These are phyloP conservation scores for Zygosaccharomyces siamensis DNA, from an alignment of 805 yeast genomes.

Conservation along the genomic window DNA sequence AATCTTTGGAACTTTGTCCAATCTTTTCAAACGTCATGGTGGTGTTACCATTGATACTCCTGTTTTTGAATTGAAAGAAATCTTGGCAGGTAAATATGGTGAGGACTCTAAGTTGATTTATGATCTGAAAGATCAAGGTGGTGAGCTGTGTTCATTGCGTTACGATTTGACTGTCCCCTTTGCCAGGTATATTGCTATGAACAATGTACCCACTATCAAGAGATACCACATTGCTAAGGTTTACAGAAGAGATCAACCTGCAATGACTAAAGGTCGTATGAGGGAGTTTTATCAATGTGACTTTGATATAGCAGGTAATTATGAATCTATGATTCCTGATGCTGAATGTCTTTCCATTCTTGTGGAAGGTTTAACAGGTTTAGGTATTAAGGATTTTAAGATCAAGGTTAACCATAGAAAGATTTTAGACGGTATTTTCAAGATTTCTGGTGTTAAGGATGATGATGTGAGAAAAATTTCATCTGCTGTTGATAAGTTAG, in stretches of 20 bases:
- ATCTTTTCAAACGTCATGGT: slow-evolving; percentile 89
- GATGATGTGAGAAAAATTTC: slow-evolving; percentile 92
- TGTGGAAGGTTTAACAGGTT: slow-evolving; percentile 76
- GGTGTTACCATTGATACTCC: slow-evolving; percentile 99
- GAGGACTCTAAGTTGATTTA: slow-evolving; percentile 96
- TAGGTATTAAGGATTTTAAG: slow-evolving; percentile 87
- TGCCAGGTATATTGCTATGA: slow-evolving; percentile 96
- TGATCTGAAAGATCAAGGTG: slow-evolving; percentile 97
- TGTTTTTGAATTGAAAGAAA: slow-evolving; percentile 92
- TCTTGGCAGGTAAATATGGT: slow-evolving; percentile 94
- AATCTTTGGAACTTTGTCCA: slow-evolving; percentile 66
- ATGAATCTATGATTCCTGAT: slow-evolving; percentile 95
- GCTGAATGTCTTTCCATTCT: slow-evolving; percentile 78
- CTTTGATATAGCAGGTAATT: slow-evolving; percentile 91
- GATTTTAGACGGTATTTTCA: slow-evolving; percentile 91
- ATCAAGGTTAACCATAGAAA: slow-evolving; percentile 93
- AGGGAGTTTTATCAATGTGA: slow-evolving; percentile 99
- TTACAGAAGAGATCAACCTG: slow-evolving; percentile 98
- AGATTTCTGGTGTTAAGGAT: slow-evolving; percentile 88
- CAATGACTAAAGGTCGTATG: slow-evolving; percentile 99
- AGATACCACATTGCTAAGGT: slow-evolving; percentile 97
- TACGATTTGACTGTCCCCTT: slow-evolving; percentile 98
- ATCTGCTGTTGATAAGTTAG: slow-evolving; percentile 94
- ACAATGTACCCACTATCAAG: slow-evolving; percentile 82
- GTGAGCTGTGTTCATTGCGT: slow-evolving; percentile 90